These are phyloP conservation scores for Syzygium jambos DNA, from an alignment of 345 rosid genomes.

Conservation along the genomic window DNA sequence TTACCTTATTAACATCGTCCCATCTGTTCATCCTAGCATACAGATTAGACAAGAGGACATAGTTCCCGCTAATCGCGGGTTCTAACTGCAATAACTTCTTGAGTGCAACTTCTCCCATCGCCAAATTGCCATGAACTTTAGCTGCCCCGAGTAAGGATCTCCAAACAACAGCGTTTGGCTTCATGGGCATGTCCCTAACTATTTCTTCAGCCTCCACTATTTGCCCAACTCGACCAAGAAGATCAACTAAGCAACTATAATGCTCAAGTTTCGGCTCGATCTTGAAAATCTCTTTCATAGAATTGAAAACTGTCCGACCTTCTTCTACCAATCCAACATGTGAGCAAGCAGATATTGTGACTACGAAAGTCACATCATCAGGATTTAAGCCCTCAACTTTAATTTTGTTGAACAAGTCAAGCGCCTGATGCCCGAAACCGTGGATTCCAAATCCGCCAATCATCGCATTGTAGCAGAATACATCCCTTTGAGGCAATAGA, in stretches of 20 bases:
- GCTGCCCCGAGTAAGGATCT: conserved; percentile 65
- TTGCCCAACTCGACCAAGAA: conserved; percentile 47
- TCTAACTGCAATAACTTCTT: conserved; percentile 43
- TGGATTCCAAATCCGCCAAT: conserved; percentile 45
- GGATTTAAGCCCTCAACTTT: conserved; percentile 28
- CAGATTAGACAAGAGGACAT: conserved; percentile 55
- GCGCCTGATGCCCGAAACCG: conserved; percentile 40
- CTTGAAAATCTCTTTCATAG: conserved; percentile 29
- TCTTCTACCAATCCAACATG: conserved; percentile 48
- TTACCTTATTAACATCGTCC: conserved; percentile 46
- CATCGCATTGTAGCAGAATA: conserved; percentile 45
- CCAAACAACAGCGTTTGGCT: conserved; percentile 53
- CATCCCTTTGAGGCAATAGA: conserved; percentile 32
- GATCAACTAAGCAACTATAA: conserved; percentile 58
- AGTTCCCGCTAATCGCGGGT: conserved; percentile 46
- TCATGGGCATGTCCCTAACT: conserved; percentile 48
- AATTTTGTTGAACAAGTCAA: conserved; percentile 25
- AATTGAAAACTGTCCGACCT: conserved; percentile 34
- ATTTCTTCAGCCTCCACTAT: conserved; percentile 44
- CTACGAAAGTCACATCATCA: conserved; percentile 44
- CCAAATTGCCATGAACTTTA: conserved; percentile 38
- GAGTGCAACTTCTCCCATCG: conserved; percentile 37
- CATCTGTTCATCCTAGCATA: conserved; percentile 47
- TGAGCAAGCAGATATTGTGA: conserved; percentile 50
- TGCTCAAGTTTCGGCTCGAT: conserved; percentile 54